Conservation (phyloP, 164 flowering plant genomes). For the Buxus sempervirens region DNA sequence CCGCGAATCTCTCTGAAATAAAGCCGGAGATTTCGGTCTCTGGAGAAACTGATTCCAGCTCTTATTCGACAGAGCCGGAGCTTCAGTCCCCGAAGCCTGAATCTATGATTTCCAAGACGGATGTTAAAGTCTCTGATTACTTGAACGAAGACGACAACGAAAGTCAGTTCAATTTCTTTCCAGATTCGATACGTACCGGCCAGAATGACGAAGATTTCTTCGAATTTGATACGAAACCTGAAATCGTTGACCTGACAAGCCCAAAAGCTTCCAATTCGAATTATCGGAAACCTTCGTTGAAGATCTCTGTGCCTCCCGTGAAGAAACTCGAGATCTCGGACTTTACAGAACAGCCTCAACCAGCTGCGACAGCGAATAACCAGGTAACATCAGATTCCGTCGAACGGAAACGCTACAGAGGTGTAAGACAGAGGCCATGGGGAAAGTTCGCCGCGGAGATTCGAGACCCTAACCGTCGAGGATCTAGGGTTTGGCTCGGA, state of each 20-base stretch:
- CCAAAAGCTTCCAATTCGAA: neutral
- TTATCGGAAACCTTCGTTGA: conserved; percentile 24
- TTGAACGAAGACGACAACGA: neutral
- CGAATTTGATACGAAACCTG: conserved; percentile 3
- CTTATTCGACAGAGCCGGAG: too few species aligned
- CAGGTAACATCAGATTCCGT: conserved; percentile 3
- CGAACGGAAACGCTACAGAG: conserved; percentile 35
- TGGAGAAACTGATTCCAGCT: conserved; percentile 1
- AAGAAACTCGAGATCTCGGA: conserved; percentile 12
- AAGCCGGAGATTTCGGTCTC: neutral
- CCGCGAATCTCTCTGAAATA: neutral
- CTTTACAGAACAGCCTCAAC: neutral
- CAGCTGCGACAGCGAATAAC: conserved; percentile 4
- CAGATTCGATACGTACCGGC: neutral
- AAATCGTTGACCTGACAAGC: neutral
- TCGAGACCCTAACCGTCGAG: conserved; percentile 33
- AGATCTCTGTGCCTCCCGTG: conserved; percentile 21
- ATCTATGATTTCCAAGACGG: neutral
- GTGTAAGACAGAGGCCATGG: conserved; percentile 44
- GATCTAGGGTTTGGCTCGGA: conserved; percentile 45
- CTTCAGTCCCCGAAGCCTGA: neutral
- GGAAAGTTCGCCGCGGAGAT: conserved; percentile 52
- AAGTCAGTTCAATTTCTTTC: neutral
- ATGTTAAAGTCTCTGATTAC: conserved; percentile 1
- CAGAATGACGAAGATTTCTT: neutral